Evolutionary conservation across 1,139 yeast species (phyloP), one percentile per base, ranked within the genome.

Genomic region (Dujonia santamariae): DNA sequence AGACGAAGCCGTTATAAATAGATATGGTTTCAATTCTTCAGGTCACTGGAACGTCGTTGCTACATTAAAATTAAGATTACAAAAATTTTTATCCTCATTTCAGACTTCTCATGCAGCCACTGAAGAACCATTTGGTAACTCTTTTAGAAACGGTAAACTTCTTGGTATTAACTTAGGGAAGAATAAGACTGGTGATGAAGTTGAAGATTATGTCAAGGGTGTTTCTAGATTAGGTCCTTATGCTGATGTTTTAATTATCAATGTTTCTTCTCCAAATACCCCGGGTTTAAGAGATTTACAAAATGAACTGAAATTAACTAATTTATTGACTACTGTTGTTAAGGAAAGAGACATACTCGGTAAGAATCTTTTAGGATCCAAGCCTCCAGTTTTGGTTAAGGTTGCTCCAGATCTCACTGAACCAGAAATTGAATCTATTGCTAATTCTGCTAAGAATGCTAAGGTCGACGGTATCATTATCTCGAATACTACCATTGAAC

Each of bases 201-300:
- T 87, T 35, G 68, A 78, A 40, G 98, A 92, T 57, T 90, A 87
- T 52, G 76, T 85, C 35, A 72, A 75, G 44, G 98, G 98, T 39
- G 95, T 92, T 26, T 75, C 77, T 40, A 68, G 82, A 37, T 76
- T 90, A 47, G 95, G 95, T 7, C 78, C 81, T 11, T 80, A 73
- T 50, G 96, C 97, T 4, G 97, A 92, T 61, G 90, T 86, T 5
- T 65, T 90, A 39, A 92, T 90, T 26, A 75, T 90, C 44, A 90
- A 90, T 51, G 96, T 90, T n/a, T 87, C 96, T 0, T 85, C 95
- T 32, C 98, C 98, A 41, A 90, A 90, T 55, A 92, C 97, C 1
- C 97, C 97, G 2, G 97, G 97, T 2, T 71, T 90, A 45, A 77
- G 97, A 51, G 87, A 81, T 46, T 72, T 90, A 44, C 98, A 90